phyloP scores from a whole-genome alignment of 1,139 yeast genomes.

The Yamadazyma triangularis region DNA sequence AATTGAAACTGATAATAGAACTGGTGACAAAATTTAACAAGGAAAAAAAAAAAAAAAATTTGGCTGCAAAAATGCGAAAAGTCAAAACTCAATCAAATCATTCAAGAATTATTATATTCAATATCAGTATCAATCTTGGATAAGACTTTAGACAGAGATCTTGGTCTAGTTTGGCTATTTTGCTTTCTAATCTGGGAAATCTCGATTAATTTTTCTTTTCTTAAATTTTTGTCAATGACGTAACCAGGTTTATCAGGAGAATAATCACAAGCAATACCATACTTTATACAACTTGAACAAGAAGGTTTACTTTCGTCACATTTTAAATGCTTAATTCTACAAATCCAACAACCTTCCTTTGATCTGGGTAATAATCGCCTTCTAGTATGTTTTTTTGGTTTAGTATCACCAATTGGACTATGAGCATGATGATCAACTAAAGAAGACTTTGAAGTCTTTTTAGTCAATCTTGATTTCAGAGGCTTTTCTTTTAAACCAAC shows the following conservation, averaged over 20 bases:
- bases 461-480: neutral
- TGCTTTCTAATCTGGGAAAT: slow-evolving; percentile 29
- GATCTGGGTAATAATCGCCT: slow-evolving; percentile 41
- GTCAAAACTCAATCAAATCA: neutral
- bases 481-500: neutral
- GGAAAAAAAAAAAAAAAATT: too few relatives aligned
- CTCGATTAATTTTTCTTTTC: slow-evolving; percentile 31
- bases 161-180: slow-evolving; percentile 15
- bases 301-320: slow-evolving; percentile 41
- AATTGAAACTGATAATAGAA: slow-evolving; percentile 1
- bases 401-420: slow-evolving; percentile 14
- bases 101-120: neutral
- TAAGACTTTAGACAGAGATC: too few relatives aligned
- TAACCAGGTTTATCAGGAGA: slow-evolving; percentile 38
- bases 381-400: slow-evolving; percentile 36
- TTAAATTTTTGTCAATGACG: slow-evolving; percentile 33
- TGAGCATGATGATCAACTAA: slow-evolving; percentile 5
- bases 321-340: slow-evolving; percentile 47
- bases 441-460: neutral
- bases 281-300: slow-evolving; percentile 36
- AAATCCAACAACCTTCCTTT: slow-evolving; percentile 47
- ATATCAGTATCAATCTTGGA: too few relatives aligned
- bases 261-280: slow-evolving; percentile 44
- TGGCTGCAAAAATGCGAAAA: neutral
- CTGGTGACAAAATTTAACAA: neutral